A percentile compares a stretch with the other conserved stretches of the same genome.
Evolutionary conservation across 371 early-diverging fungal species (phyloP).

Genomic region (Mortierella sp.): DNA sequence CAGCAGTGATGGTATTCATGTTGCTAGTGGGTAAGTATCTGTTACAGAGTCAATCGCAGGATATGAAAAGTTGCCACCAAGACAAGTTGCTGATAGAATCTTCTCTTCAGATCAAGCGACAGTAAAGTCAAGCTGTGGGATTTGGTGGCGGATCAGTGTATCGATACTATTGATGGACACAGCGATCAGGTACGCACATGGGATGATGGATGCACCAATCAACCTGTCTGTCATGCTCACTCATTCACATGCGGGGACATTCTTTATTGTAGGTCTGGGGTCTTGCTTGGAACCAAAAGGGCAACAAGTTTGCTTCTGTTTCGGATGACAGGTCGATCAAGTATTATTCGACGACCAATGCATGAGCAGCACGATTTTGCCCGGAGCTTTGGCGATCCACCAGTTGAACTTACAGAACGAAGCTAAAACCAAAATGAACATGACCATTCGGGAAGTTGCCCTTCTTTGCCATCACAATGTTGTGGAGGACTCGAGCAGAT

Average conservation of each 20-base stretch:
- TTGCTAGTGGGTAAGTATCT: conserved; percentile 68
- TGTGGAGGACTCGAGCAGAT: no score
- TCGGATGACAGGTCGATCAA: conserved; percentile 73
- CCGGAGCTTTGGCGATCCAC: no score
- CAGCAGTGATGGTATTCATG: conserved; percentile 75
- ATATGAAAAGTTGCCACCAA: background rate
- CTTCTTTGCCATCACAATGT: no score
- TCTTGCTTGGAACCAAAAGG: conserved; percentile 81
- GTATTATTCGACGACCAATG: conserved; percentile 48
- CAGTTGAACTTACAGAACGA: no score
- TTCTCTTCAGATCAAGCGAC: conserved; percentile 63
- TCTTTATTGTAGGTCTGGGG: conserved; percentile 70
- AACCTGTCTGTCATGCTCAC: no score
- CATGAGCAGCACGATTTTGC: conserved; percentile 15
- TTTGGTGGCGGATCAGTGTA: conserved; percentile 72
- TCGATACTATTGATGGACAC: conserved; percentile 84
- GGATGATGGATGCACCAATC: no score
- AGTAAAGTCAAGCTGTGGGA: conserved; percentile 88
- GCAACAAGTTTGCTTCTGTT: conserved; percentile 78
- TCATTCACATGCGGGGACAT: background rate
- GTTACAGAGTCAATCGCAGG: no score
- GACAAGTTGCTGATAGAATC: background rate
- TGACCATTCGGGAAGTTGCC: no score
- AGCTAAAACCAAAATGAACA: background rate
- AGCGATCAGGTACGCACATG: conserved; percentile 69